Base-by-base conservation (phyloP, 163 green algal genomes). In the Chloromonas sp. region DNA sequence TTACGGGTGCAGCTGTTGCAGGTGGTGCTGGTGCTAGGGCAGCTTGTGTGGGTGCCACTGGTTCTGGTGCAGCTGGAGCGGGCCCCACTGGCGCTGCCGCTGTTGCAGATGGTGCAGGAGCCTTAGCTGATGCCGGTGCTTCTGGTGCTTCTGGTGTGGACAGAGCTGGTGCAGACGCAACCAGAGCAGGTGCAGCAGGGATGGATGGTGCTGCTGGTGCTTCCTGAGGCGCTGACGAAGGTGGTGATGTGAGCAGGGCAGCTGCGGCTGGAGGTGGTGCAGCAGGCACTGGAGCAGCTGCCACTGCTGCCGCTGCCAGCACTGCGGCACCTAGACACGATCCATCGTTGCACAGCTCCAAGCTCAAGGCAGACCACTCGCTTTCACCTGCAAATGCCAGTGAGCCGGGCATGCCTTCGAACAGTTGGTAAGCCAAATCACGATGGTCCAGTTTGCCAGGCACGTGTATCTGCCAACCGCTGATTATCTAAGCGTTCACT, bases 251-350 rank as follows among this genome's bases (percentile, higher is more conserved):
- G 5, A 74, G 66, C 66, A 11, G 66, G 5, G 66, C 5, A 5
- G 66, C 5, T 11, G 66, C 5, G 66, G 66, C 5, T 11, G 66
- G 66, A 5, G 66, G 66, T 11, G 66, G 66, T 74, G 66, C 66
- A 5, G 66, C 5, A 5, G 5, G 66, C 5, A 11, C 66, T 5
- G 5, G 66, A 2, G 60, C 83, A 2, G 78, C 79, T 14, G 2
- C 15, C 36, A 78, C 82, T 60, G 87, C 89, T 58, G 90, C 90
- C 59, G 87, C 88, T 15, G 90, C 90, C 66, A 93, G 83, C 84
- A 93, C 91, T 36, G 90, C 91, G 15, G 90, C 91, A 1, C 91
- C 91, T 74, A 94, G 84, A 82, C 87, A 89, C 14, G 90, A 93
- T 71, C 91, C 91, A 71, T 93, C 91, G 57, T 89, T 77, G 15